These are phyloP conservation scores for Phalaenopsis hybrid DNA, from an alignment of 116 monocot genomes.

Conservation along the genomic window DNA sequence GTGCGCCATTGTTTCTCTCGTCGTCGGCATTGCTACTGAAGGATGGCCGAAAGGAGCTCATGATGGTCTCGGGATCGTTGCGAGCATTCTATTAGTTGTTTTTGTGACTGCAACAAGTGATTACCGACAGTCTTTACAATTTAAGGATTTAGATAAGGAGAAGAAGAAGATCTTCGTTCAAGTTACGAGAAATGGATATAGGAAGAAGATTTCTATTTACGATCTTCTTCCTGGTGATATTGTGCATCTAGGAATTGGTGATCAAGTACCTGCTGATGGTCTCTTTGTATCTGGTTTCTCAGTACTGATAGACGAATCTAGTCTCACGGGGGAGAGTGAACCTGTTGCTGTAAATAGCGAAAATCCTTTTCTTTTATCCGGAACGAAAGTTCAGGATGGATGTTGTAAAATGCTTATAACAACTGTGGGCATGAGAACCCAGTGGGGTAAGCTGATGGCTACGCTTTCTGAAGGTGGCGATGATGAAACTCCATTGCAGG, in stretches of 20 bases:
- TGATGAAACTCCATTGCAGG: slow-evolving; percentile 80
- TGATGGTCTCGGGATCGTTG: slow-evolving; percentile 55
- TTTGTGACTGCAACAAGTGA: slow-evolving; percentile 72
- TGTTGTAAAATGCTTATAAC: slow-evolving; percentile 76
- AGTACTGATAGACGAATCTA: slow-evolving; percentile 56
- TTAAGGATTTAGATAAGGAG: slow-evolving; percentile 78
- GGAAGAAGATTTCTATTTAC: slow-evolving; percentile 60
- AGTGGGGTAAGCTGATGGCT: slow-evolving; percentile 73
- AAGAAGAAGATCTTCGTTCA: slow-evolving; percentile 73
- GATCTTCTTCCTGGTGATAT: slow-evolving; percentile 76
- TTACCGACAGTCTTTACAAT: slow-evolving; percentile 68
- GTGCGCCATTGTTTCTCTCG: slow-evolving; percentile 45
- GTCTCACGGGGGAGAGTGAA: slow-evolving; percentile 76
- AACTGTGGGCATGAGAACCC: slow-evolving; percentile 77
- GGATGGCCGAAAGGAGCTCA: slow-evolving; percentile 66
- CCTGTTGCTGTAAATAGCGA: slow-evolving; percentile 43
- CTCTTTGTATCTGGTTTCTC: slow-evolving; percentile 64
- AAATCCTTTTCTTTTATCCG: slow-evolving; percentile 73
- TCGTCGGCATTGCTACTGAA: slow-evolving; percentile 49
- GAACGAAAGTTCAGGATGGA: slow-evolving; percentile 80
- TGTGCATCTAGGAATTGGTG: slow-evolving; percentile 68
- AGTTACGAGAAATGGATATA: slow-evolving; percentile 56
- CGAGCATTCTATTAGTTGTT: slow-evolving; percentile 60
- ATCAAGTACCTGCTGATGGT: slow-evolving; percentile 80
- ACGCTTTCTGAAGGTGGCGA: slow-evolving; percentile 66